Evolutionary conservation across 345 rosid species (phyloP).

Genomic region (Boechera retrofracta): DNA sequence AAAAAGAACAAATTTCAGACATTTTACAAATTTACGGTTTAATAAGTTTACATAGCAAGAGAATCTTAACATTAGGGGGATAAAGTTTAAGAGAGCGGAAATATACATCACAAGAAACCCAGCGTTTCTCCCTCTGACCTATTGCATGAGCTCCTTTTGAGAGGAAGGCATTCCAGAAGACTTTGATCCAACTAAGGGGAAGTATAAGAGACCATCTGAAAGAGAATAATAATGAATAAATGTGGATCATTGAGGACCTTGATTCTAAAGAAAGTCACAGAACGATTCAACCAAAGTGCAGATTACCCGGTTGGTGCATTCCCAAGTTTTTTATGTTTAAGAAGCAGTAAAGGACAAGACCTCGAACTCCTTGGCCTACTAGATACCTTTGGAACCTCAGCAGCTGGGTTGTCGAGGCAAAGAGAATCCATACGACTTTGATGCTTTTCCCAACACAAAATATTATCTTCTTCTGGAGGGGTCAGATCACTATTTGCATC

Average conservation of each 20-base stretch:
- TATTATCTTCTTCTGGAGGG: constrained; percentile 67
- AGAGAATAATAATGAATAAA: constrained; percentile 31
- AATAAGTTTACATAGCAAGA: not conserved
- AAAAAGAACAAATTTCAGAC: constrained; percentile 13
- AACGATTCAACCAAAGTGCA: constrained; percentile 29
- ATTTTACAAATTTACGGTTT: not conserved
- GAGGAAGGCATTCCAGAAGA: constrained; percentile 69
- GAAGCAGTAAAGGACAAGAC: constrained; percentile 71
- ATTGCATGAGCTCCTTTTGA: constrained; percentile 78
- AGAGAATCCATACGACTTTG: constrained; percentile 53
- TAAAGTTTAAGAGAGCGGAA: constrained; percentile 19
- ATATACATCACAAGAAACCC: constrained; percentile 82
- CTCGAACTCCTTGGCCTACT: constrained; percentile 57
- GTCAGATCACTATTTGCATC: constrained; percentile 54
- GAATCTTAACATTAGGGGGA: constrained; percentile 3
- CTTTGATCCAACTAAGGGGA: constrained; percentile 82
- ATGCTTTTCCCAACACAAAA: constrained; percentile 70
- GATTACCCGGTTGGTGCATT: constrained; percentile 61
- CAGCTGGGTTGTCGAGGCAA: constrained; percentile 57
- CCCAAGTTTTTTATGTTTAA: constrained; percentile 55
- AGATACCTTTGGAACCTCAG: constrained; percentile 40
- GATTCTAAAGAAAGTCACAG: constrained; percentile 11
- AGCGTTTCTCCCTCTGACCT: constrained; percentile 84
- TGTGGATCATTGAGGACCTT: not conserved
- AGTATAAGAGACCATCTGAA: constrained; percentile 85